phyloP scores from a whole-genome alignment of 2,329 filamentous ascomycete species.

The Paraconiothyrium brasiliense region DNA sequence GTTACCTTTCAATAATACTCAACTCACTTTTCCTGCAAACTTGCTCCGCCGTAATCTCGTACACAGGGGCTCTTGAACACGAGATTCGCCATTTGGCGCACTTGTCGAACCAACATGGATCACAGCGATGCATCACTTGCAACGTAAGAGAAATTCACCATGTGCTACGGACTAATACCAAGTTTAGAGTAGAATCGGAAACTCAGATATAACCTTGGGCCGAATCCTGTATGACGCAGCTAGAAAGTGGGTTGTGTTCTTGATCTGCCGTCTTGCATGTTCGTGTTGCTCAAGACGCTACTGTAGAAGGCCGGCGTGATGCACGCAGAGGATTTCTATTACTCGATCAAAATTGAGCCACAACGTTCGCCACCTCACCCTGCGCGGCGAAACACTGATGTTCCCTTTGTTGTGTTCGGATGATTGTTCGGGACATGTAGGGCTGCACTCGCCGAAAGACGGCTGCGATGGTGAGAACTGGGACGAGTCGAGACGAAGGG shows the following conservation, averaged over 20 bases:
- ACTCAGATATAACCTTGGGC: constrained; percentile 1
- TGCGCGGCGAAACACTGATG: neutral
- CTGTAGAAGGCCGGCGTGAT: constrained; percentile 21
- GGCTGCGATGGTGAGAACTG: neutral
- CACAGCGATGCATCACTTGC: constrained; percentile 13
- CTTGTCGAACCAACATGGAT: neutral
- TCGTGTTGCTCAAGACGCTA: constrained; percentile 26
- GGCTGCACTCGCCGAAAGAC: constrained; percentile 6
- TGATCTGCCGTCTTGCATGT: constrained; percentile 15
- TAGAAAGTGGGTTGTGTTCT: neutral
- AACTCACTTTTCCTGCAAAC: neutral
- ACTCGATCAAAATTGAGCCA: constrained; percentile 45
- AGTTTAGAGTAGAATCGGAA: constrained; percentile 4
- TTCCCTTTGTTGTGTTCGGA: neutral
- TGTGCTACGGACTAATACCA: constrained; percentile 19
- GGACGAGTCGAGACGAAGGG: neutral
- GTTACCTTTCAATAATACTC: neutral
- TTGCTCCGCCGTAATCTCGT: neutral
- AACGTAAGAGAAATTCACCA: constrained; percentile 30
- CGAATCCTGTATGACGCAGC: constrained; percentile 4
- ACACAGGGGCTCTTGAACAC: neutral
- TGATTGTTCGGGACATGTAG: neutral
- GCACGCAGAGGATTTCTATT: constrained; percentile 39
- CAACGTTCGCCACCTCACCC: constrained; percentile 7
- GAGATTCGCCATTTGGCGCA: neutral